Evolutionary conservation across 2,329 filamentous ascomycete genomes (phyloP).

Genomic region (Cryphonectria carpinicola): DNA sequence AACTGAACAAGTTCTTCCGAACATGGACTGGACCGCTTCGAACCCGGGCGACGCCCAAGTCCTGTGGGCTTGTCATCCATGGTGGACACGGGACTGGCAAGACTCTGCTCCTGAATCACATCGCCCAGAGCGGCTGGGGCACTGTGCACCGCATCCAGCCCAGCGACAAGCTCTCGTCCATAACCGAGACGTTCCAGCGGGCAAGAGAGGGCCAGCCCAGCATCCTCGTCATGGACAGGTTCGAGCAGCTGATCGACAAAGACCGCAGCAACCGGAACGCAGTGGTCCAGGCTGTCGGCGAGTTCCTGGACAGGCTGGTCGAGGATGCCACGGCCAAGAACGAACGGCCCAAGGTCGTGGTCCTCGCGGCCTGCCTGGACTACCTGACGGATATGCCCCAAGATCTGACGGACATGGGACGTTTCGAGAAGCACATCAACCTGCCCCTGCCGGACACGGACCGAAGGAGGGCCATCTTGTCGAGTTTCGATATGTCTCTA

Average conservation of each 20-base stretch:
- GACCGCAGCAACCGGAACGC: slow-evolving; percentile 55
- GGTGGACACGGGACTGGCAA: slow-evolving; percentile 88
- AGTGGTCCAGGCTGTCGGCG: slow-evolving; percentile 55
- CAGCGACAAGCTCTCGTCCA: slow-evolving; percentile 58
- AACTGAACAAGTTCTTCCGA: slow-evolving; percentile 69
- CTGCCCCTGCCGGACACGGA: slow-evolving; percentile 75
- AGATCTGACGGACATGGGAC: slow-evolving; percentile 65
- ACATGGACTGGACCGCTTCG: slow-evolving; percentile 34
- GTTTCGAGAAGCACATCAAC: slow-evolving; percentile 70
- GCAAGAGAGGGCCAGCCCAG: slow-evolving; percentile 73
- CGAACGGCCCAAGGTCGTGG: slow-evolving; percentile 62
- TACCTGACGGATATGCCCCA: slow-evolving; percentile 74
- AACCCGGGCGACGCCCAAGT: slow-evolving; percentile 42
- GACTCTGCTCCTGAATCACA: slow-evolving; percentile 69
- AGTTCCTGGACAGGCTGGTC: slow-evolving; percentile 57
- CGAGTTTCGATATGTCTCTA: slow-evolving; percentile 56
- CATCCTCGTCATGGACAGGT: slow-evolving; percentile 77
- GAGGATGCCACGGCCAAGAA: slow-evolving; percentile 42
- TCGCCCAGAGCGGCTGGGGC: slow-evolving; percentile 72
- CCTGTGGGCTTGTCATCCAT: slow-evolving; percentile 72
- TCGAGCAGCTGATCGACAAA: slow-evolving; percentile 71
- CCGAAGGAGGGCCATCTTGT: slow-evolving; percentile 75
- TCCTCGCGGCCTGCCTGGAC: slow-evolving; percentile 74
- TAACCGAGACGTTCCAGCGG: slow-evolving; percentile 71
- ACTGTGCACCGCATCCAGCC: slow-evolving; percentile 65